These are phyloP conservation scores for Plasmodium chabaudi DNA, from an alignment of 169 alveolate species.

Conservation along the genomic window DNA sequence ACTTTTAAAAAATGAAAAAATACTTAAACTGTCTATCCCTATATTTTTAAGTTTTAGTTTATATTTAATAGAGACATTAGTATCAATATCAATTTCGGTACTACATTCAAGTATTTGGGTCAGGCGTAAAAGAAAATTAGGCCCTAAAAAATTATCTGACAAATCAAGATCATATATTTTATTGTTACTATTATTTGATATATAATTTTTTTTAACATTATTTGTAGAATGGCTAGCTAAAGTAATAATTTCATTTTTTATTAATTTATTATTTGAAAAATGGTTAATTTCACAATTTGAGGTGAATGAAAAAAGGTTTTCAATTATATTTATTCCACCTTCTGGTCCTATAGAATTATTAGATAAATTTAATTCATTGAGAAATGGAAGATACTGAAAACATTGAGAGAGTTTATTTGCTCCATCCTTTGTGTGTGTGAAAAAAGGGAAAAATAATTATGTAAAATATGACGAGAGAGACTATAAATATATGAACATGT, in stretches of 20 bases:
- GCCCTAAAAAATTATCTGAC: constrained; percentile 28
- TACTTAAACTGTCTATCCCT: background rate
- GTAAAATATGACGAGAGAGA: background rate
- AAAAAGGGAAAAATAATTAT: background rate
- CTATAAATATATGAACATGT: background rate
- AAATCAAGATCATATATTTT: constrained; percentile 29
- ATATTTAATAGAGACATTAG: background rate
- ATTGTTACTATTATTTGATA: background rate
- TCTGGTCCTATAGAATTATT: constrained; percentile 22
- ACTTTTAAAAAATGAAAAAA: background rate
- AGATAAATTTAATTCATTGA: constrained; percentile 19
- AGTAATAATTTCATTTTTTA: too few relatives aligned
- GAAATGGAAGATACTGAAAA: constrained; percentile 24
- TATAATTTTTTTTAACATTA: constrained; percentile 8
- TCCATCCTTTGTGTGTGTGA: constrained; percentile 43
- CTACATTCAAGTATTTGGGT: background rate
- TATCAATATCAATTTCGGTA: background rate
- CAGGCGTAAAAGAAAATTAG: constrained; percentile 13
- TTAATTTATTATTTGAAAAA: too few relatives aligned
- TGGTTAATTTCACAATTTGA: background rate
- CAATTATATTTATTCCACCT: constrained; percentile 43
- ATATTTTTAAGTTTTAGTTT: constrained; percentile 20
- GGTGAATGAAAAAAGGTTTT: constrained; percentile 13
- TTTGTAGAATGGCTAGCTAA: constrained; percentile 1
- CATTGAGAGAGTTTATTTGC: constrained; percentile 51